phyloP scores from a whole-genome alignment of 805 yeast species.

The Vanderwaltozyma verrucispora region DNA sequence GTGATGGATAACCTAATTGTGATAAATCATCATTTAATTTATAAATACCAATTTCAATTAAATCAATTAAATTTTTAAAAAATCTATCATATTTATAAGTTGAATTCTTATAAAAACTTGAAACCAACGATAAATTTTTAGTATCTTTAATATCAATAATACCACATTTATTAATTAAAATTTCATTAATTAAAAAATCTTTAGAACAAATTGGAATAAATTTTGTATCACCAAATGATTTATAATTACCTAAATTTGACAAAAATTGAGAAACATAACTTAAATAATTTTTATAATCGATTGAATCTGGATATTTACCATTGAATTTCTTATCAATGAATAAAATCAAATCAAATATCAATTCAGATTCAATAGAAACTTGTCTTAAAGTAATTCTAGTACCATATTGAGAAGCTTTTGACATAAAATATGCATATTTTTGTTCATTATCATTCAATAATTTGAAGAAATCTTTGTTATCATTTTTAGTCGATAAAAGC shows the following conservation, averaged over 20 bases:
- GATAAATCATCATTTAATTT: constrained; percentile 36
- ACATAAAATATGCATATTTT: constrained; percentile 72
- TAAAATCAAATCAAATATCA: constrained; percentile 60
- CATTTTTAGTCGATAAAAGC: constrained; percentile 47
- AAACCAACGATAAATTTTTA: background rate
- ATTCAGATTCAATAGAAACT: constrained; percentile 73
- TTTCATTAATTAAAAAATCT: constrained; percentile 31
- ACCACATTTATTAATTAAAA: background rate
- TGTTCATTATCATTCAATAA: constrained; percentile 49
- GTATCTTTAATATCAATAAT: background rate
- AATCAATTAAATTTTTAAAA: constrained; percentile 21
- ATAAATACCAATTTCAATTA: constrained; percentile 42
- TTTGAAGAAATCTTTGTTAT: constrained; percentile 59
- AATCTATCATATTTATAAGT: constrained; percentile 1
- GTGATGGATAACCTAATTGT: constrained; percentile 68
- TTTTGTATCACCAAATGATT: constrained; percentile 82
- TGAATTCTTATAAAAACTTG: constrained; percentile 1
- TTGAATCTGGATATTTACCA: constrained; percentile 27
- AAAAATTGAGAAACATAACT: constrained; percentile 71
- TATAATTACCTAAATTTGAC: constrained; percentile 67
- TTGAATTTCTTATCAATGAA: constrained; percentile 41
- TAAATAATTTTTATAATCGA: constrained; percentile 39
- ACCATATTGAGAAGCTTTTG: constrained; percentile 79
- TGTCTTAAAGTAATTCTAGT: constrained; percentile 70
- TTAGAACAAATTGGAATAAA: constrained; percentile 56